Evolutionary conservation across 495 filamentous ascomycete genomes (phyloP), one percentile per base, ranked within the genome.

Genomic region (Penicillium lividum): DNA sequence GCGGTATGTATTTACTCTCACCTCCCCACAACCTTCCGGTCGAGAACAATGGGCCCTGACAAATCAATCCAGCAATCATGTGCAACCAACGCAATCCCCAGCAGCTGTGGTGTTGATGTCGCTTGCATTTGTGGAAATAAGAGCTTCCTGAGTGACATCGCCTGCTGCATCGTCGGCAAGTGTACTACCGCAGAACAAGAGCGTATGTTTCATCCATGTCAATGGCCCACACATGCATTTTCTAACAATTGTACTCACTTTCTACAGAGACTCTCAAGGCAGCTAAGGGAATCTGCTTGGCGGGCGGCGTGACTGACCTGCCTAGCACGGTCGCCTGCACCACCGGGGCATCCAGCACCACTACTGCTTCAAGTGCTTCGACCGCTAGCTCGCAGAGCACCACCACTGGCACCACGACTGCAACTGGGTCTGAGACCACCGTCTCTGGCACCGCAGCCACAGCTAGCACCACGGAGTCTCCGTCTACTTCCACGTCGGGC

Each of bases 91-190:
- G 34, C 76, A 11, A 79, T 82, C 45, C 77, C 84, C 7, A 18
- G 46, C 7, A 73, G 72, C 57, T 92, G 90, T 72, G 71, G 75
- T 13, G 64, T 80, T 48, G 82, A 91, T 56, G 67, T 84, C 59
- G 62, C 70, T 38, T 95, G 91, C 69, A 90, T 93, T 64, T 95
- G 91, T 75, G 63, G 57, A 10, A 75, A 81, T 69, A 61, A 69
- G 6, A 66, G 68, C 8, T 89, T 90, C 76, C 77, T 96, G 56
- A 62, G 46, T 36, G 60, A 71, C 33, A 84, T 94, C 56, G 73
- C 84, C 30, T 89, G 87, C 77, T 96, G 91, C 68, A 76, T 95
- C 7, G 66, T 70, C 27, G 66, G 62, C 3, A 67, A 56, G 9
- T 96, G 91, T 72, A 59, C 68, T 45, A 7, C 57, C 1, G 68